Evolutionary conservation across 2,329 filamentous ascomycete species (phyloP).

Genomic region (Teratosphaeria nubilosa): DNA sequence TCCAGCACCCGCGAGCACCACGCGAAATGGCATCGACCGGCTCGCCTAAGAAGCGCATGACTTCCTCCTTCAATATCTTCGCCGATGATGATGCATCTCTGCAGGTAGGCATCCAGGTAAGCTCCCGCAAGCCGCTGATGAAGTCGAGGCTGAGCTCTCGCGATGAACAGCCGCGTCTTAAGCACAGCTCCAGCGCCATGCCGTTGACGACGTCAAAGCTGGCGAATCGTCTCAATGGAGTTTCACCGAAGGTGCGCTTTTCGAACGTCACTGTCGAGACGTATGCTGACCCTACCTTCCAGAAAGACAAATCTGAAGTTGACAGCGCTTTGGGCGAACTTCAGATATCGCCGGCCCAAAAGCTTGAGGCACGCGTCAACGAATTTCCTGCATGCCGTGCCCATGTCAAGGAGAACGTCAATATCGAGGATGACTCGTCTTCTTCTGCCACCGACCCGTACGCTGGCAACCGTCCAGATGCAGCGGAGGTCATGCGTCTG

Average conservation of each 20-base stretch:
- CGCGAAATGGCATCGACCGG: slow-evolving; percentile 7
- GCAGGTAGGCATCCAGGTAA: slow-evolving; percentile 2
- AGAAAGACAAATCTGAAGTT: slow-evolving; percentile 3
- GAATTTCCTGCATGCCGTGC: slow-evolving; percentile 48
- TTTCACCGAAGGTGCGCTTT: slow-evolving; percentile 5
- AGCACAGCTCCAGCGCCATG: slow-evolving; percentile 10
- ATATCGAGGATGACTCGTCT: slow-evolving; percentile 22
- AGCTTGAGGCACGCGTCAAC: slow-evolving; percentile 60
- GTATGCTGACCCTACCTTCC: background rate
- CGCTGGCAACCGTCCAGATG: slow-evolving; percentile 25
- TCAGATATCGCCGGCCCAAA: slow-evolving; percentile 2
- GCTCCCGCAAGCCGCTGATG: background rate
- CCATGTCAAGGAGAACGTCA: slow-evolving; percentile 3
- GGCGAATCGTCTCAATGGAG: slow-evolving; percentile 19
- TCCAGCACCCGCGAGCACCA: background rate
- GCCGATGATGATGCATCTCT: slow-evolving; percentile 2
- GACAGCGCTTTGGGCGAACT: slow-evolving; percentile 2
- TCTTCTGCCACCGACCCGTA: slow-evolving; percentile 23
- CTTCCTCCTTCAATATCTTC: slow-evolving; percentile 9
- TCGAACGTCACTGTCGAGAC: background rate
- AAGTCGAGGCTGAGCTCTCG: background rate
- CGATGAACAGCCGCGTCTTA: slow-evolving; percentile 6
- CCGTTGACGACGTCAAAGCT: slow-evolving; percentile 29
- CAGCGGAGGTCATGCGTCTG: slow-evolving; percentile 55
- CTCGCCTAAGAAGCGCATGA: slow-evolving; percentile 10